These are phyloP conservation scores for Crassisporium funariophilum DNA, from an alignment of 768 basidiomycete species.

Conservation along the genomic window DNA sequence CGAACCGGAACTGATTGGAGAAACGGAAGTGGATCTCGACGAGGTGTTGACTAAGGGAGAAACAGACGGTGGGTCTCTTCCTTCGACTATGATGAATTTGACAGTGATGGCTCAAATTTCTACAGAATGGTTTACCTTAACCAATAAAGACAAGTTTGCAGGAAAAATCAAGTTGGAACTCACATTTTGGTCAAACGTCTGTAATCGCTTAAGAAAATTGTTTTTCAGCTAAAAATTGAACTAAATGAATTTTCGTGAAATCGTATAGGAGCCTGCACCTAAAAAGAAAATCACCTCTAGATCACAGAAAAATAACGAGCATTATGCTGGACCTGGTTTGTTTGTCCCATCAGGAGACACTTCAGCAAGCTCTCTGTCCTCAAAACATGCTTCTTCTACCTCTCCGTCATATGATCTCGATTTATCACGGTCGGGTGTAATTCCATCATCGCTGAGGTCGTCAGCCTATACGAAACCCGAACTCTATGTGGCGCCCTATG, in stretches of 20 bases:
- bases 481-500: slow-evolving; percentile 79
- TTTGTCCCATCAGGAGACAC: slow-evolving; percentile 59
- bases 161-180: slow-evolving; percentile 96
- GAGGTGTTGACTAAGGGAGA: slow-evolving; percentile 94
- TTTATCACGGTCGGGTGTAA: slow-evolving; percentile 48
- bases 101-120: slow-evolving; percentile 6
- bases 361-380: slow-evolving; percentile 28
- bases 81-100: background rate
- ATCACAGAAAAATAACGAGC: slow-evolving; percentile 51
- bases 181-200: slow-evolving; percentile 96
- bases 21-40: slow-evolving; percentile 82
- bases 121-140: slow-evolving; percentile 92
- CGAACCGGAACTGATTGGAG: slow-evolving; percentile 96
- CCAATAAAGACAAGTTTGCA: slow-evolving; percentile 88
- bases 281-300: slow-evolving; percentile 62
- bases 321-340: slow-evolving; percentile 79
- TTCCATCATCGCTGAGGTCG: slow-evolving; percentile 63
- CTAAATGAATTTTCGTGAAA: too few species aligned
- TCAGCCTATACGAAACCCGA: slow-evolving; percentile 66
- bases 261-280: slow-evolving; percentile 71
- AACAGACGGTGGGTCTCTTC: slow-evolving; percentile 74
- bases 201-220: background rate
- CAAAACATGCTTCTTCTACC: slow-evolving; percentile 34
- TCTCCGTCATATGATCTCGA: slow-evolving; percentile 38
- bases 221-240: slow-evolving; percentile 10